Conservation (phyloP, 257 asterid species). For the Phtheirospermum japonicum region DNA sequence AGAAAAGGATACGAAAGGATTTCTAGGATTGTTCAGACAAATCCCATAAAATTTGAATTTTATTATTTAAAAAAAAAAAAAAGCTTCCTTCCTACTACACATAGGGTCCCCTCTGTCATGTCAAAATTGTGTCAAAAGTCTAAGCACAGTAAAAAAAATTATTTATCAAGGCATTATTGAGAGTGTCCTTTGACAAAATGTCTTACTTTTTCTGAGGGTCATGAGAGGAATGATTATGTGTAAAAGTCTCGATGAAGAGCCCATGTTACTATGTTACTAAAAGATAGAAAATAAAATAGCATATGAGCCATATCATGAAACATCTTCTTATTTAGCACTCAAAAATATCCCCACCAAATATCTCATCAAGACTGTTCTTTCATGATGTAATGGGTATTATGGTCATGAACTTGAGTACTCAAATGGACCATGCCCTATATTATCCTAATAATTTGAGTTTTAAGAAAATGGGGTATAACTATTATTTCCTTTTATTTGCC, state of each 20-base stretch:
- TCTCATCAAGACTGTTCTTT: not conserved
- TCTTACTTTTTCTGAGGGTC: conserved; percentile 24
- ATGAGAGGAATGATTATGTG: conserved; percentile 36
- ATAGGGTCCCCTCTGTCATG: not conserved
- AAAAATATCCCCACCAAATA: not conserved
- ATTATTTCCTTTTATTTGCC: too few species aligned
- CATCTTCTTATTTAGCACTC: conserved; percentile 8
- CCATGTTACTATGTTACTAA: conserved; percentile 63
- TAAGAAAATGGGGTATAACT: not conserved
- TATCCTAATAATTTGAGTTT: too few species aligned
- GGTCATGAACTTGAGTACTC: too few species aligned
- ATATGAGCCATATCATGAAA: conserved; percentile 34
- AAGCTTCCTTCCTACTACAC: too few species aligned
- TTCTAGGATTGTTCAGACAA: too few species aligned
- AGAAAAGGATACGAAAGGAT: too few species aligned
- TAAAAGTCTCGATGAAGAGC: conserved; percentile 30
- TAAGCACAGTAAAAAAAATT: conserved; percentile 11
- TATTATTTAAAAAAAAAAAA: not conserved
- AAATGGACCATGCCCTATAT: too few species aligned
- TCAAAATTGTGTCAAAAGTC: conserved; percentile 8
- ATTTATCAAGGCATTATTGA: conserved; percentile 40
- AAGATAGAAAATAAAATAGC: conserved; percentile 34
- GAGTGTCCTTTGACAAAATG: conserved; percentile 29
- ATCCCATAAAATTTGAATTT: too few species aligned
- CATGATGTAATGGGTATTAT: too few species aligned